Evolutionary conservation across 2,329 filamentous ascomycete genomes (phyloP).

Genomic region (Microdochium trichocladiopsis): DNA sequence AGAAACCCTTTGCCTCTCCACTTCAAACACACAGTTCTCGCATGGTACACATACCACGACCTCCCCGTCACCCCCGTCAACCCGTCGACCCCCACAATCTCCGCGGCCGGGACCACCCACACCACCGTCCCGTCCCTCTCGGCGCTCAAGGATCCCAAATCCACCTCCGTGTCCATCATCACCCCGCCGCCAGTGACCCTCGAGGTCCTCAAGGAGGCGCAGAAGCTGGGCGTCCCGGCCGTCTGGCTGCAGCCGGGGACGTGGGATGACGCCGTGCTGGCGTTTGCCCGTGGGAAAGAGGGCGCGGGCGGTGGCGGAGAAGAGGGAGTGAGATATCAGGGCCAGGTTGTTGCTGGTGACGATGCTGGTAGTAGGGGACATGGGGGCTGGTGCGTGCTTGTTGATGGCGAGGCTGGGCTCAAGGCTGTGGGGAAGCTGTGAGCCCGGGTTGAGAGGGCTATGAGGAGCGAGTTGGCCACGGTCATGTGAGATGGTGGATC

Average conservation of each 20-base stretch:
- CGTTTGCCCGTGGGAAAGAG: slow-evolving; percentile 47
- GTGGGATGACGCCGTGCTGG: slow-evolving; percentile 69
- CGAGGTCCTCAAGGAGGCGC: slow-evolving; percentile 69
- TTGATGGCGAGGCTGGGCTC: slow-evolving; percentile 67
- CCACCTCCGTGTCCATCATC: slow-evolving; percentile 78
- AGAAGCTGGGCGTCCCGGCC: slow-evolving; percentile 61
- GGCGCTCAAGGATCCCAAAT: slow-evolving; percentile 55
- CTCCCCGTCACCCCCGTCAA: slow-evolving; percentile 81
- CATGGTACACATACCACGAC: slow-evolving; percentile 75
- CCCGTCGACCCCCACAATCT: slow-evolving; percentile 59
- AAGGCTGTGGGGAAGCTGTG: slow-evolving; percentile 46
- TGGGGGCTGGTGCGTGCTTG: slow-evolving; percentile 83
- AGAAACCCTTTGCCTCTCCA: too few relatives aligned
- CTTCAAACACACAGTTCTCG: slow-evolving; percentile 59
- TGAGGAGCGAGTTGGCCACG: too few relatives aligned
- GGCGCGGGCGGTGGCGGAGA: too few relatives aligned
- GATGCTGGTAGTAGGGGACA: slow-evolving; percentile 47
- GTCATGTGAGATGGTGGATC: too few relatives aligned
- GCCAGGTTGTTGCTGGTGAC: slow-evolving; percentile 57
- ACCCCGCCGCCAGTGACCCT: slow-evolving; percentile 77
- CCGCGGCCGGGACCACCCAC: slow-evolving; percentile 50
- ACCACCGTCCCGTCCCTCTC: slow-evolving; percentile 58
- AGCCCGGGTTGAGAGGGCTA: background rate
- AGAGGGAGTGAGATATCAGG: slow-evolving; percentile 55
- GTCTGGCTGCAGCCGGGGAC: slow-evolving; percentile 91